Evolutionary conservation across 73 alveolate species (phyloP), one percentile per base, ranked within the genome.

Genomic region (Urostyla sp.): DNA sequence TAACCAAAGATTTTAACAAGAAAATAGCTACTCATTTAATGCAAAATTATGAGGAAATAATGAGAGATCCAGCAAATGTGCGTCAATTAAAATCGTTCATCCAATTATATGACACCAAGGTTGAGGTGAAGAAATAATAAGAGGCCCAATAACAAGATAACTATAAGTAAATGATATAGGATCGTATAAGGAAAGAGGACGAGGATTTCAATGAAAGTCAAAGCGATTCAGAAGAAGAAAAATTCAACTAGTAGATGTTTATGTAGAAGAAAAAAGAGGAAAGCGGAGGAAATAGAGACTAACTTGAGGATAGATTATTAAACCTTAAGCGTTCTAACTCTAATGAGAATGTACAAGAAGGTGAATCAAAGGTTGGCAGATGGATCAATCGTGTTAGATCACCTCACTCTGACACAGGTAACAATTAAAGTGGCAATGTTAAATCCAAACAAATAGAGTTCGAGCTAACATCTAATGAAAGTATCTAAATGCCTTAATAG

Each of bases 161-260:
- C 34, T 45, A 69, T 49, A 48, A 50, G 3, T 24, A 69, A 23
- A 4, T 13, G 52, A 24, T 46, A 28, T 46, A 54, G 48, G 83
- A 49, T 46, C 4, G 1, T n/a, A 10, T 45, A 18, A 44, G 67
- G 30, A 69, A 69, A 28, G 21, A 69, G 31, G 72, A 45, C 48
- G 72, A 69, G 48, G 69, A 69, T n/a, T 26, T 45, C 58, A 35
- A 16, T 23, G 34, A 30, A 44, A 36, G 36, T 13, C 44, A 5
- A n/a, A 38, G 30, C 45, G 38, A 15, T 44, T 67, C 44, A 1
- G 80, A 66, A 20, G 69, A 69, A 46, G 83, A 69, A n/a, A 45
- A 49, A 24, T 69, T 37, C 38, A 69, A 69, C 54, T 54, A 69
- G 72, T 67, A 69, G 36, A 69, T 69, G 83, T 69, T 46, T 31